Base-by-base conservation (phyloP, 768 basidiomycete species). In the Tricholoma sp. region DNA sequence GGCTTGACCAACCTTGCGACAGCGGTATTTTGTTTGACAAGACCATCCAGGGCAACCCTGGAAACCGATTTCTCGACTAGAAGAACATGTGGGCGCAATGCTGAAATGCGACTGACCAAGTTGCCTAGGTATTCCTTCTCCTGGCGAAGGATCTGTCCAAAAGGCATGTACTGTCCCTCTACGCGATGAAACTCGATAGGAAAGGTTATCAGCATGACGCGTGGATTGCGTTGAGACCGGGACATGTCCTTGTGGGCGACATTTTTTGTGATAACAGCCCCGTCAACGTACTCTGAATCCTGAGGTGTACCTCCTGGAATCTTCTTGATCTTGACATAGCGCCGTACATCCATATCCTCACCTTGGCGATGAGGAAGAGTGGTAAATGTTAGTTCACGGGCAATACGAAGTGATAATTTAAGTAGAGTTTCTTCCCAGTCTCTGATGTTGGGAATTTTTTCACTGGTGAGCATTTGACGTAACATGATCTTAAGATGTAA, bases 251-350 rank as follows among this genome's bases (percentile, higher is more conserved):
- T 98, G 71, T 98, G 95, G 1, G 94, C 91, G 8, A 98, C 88
- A 64, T 98, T 98, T 79, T 99, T 98, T 15, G 96, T 95, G 65
- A 98, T 97, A 55, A 98, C 94, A 4, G 89, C 91, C 11, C 97
- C 97, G 54, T 94, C 90, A 45, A 99, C 92, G 67, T 94, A 98
- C 74, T 99, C 97, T 4, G 94, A 97, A 69, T 99, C 93, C 28
- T 77, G 81, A 17, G 96, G 94, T 36, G 82, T 76, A 4, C 97
- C 97, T 20, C 97, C 97, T 0, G 97, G 96, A 13, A 98, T 89
- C 72, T 96, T 96, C 77, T 99, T 98, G 72, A 98, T 95, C 74
- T 98, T 98, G 48, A 98, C 94, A 63, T 96, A 97, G 37, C 88
- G 83, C 32, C 96, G 80, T 20, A 97, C 88, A 69, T 98, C 97